A percentile compares a stretch with the other conserved stretches of the same genome.
Evolutionary conservation across 345 rosid species (phyloP).

Genomic region (Noccaea caerulescens): DNA sequence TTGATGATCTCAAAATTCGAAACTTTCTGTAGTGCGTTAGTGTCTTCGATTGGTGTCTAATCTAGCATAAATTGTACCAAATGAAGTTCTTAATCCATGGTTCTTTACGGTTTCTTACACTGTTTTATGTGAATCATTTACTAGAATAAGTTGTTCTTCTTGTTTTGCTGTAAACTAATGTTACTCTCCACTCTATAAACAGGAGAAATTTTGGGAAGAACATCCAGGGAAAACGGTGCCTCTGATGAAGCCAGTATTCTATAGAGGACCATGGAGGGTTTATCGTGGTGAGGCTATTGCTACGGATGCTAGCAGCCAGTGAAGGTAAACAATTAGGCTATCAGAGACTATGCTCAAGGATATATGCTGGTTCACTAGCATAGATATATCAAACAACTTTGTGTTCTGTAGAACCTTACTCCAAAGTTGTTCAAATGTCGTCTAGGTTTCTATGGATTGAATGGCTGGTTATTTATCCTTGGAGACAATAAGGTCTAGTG

Average conservation of each 20-base stretch:
- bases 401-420: slow-evolving; percentile 11
- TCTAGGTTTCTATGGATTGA: background rate
- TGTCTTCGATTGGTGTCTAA: too few species aligned
- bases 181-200: slow-evolving; percentile 36
- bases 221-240: slow-evolving; percentile 88
- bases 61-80: too few species aligned
- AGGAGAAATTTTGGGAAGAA: slow-evolving; percentile 96
- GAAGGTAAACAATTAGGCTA: slow-evolving; percentile 25
- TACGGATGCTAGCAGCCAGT: slow-evolving; percentile 49
- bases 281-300: slow-evolving; percentile 64
- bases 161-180: slow-evolving; percentile 12
- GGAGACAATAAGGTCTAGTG: slow-evolving; percentile 26
- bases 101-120: background rate
- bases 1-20: background rate
- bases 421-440: slow-evolving; percentile 1
- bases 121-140: slow-evolving; percentile 1
- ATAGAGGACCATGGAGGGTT: slow-evolving; percentile 86
- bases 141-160: slow-evolving; percentile 16
- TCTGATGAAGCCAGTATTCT: slow-evolving; percentile 74
- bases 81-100: background rate
- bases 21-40: background rate
- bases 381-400: slow-evolving; percentile 8
- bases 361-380: slow-evolving; percentile 16
- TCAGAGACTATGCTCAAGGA: slow-evolving; percentile 13
- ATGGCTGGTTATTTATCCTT: background rate